These are phyloP conservation scores for Malassezia obtusa DNA, from an alignment of 1,284 basidiomycete genomes.

Conservation along the genomic window DNA sequence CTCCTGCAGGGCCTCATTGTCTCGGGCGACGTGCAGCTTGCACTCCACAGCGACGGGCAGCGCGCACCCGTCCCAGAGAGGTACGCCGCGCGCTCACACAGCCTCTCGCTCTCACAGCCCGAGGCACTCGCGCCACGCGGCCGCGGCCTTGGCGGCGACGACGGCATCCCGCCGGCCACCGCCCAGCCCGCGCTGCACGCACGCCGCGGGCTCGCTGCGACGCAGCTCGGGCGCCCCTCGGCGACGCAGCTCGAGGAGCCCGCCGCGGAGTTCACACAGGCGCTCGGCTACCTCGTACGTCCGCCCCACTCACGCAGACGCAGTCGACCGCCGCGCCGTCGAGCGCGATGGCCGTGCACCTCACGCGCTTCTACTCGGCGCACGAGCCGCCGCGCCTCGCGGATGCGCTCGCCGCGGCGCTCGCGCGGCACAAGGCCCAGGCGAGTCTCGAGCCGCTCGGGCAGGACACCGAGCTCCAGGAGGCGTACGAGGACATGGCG, in stretches of 20 bases:
- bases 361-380: slow-evolving; percentile 42
- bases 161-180: slow-evolving; percentile 25
- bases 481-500: slow-evolving; percentile 25
- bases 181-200: slow-evolving; percentile 23
- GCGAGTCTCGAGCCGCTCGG: slow-evolving; percentile 28
- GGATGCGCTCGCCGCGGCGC: slow-evolving; percentile 17
- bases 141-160: slow-evolving; percentile 17
- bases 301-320: neutral
- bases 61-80: slow-evolving; percentile 36
- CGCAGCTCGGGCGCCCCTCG: slow-evolving; percentile 1
- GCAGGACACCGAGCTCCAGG: slow-evolving; percentile 25
- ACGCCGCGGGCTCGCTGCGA: slow-evolving; percentile 19
- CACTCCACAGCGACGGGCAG: slow-evolving; percentile 41
- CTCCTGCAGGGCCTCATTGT: slow-evolving; percentile 43
- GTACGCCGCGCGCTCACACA: slow-evolving; percentile 1
- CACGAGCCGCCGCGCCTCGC: slow-evolving; percentile 23
- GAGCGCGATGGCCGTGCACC: slow-evolving; percentile 31
- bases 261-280: slow-evolving; percentile 32
- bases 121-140: slow-evolving; percentile 32
- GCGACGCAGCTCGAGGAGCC: slow-evolving; percentile 9
- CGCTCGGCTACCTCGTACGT: slow-evolving; percentile 27
- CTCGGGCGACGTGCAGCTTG: slow-evolving; percentile 39
- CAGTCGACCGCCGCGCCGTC: slow-evolving; percentile 11
- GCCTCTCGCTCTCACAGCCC: slow-evolving; percentile 43
- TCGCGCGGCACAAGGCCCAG: slow-evolving; percentile 27